phyloP scores from a whole-genome alignment of 2,329 filamentous ascomycete genomes.

The Ascochyta rabiei region DNA sequence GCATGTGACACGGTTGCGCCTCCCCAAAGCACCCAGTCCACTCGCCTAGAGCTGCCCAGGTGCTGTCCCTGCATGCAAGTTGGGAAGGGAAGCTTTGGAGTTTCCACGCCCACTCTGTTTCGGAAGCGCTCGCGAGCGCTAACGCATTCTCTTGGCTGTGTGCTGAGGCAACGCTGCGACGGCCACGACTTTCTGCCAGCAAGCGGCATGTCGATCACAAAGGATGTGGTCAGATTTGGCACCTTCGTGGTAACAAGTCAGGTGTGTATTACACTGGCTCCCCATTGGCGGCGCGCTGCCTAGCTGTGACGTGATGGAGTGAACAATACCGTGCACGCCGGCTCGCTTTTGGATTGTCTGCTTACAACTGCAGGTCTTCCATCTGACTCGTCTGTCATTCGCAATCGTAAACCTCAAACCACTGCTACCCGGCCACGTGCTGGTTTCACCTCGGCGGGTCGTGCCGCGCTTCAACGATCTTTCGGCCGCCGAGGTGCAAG shows the following conservation, averaged over 20 bases:
- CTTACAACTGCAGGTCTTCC: constrained; percentile 72
- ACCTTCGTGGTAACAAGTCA: constrained; percentile 53
- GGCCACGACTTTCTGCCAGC: constrained; percentile 8
- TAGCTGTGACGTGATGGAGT: constrained; percentile 13
- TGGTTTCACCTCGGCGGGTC: constrained; percentile 75
- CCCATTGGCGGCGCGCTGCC: constrained; percentile 14
- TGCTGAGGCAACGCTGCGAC: constrained; percentile 6
- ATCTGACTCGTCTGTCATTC: constrained; percentile 78
- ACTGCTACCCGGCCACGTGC: constrained; percentile 88
- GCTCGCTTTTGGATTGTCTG: constrained; percentile 5
- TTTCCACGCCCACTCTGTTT: not conserved
- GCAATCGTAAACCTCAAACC: constrained; percentile 96
- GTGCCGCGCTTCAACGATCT: constrained; percentile 80
- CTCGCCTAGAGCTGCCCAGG: constrained; percentile 10
- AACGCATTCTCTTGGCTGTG: constrained; percentile 12
- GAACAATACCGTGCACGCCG: not conserved
- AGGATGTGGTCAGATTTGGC: constrained; percentile 51
- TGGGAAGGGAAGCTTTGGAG: too few species aligned
- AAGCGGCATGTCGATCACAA: constrained; percentile 46
- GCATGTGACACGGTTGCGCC: constrained; percentile 17
- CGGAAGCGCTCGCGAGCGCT: too few species aligned
- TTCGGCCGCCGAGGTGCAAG: constrained; percentile 71
- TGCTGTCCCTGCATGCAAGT: constrained; percentile 8
- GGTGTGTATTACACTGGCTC: constrained; percentile 34
- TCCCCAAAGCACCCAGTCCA: constrained; percentile 7